These are phyloP conservation scores for Yarrowia yakushimensis DNA, from an alignment of 805 yeast species.

Conservation along the genomic window DNA sequence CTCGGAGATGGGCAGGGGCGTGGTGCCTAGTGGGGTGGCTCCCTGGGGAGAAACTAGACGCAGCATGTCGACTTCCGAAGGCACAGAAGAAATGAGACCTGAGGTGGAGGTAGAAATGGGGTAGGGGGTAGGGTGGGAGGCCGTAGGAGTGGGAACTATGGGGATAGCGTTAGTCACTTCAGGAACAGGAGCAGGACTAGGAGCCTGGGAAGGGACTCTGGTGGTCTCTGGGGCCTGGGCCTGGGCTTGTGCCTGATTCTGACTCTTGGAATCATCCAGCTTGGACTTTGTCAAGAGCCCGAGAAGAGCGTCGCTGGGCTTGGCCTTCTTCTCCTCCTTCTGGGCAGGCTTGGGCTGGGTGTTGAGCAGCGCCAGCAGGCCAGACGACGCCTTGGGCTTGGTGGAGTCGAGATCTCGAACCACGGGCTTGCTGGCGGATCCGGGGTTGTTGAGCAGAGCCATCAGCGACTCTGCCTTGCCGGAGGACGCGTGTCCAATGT, in stretches of 20 bases:
- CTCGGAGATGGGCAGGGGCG: background rate
- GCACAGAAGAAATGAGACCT: background rate
- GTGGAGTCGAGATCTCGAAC: constrained; percentile 25
- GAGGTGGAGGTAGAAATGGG: background rate
- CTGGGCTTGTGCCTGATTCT: background rate
- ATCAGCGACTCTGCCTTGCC: constrained; percentile 2
- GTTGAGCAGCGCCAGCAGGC: constrained; percentile 31
- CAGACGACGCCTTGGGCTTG: constrained; percentile 30
- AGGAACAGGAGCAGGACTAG: background rate
- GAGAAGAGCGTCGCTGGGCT: constrained; percentile 6
- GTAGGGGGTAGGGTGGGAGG: background rate
- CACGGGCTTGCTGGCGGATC: background rate
- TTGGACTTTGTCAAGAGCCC: background rate
- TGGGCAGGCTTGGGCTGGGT: constrained; percentile 14
- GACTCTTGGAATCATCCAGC: background rate
- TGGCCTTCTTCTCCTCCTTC: background rate
- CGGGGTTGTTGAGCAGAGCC: constrained; percentile 24
- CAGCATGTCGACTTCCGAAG: constrained; percentile 6
- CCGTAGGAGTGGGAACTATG: background rate
- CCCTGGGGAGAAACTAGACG: background rate
- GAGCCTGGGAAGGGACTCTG: background rate
- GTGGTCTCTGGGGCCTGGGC: no score
- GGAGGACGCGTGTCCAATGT: background rate
- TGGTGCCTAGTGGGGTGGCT: background rate
- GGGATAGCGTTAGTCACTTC: background rate